Conservation (phyloP, 2,329 filamentous ascomycete species). For the Penicillium sp. region DNA sequence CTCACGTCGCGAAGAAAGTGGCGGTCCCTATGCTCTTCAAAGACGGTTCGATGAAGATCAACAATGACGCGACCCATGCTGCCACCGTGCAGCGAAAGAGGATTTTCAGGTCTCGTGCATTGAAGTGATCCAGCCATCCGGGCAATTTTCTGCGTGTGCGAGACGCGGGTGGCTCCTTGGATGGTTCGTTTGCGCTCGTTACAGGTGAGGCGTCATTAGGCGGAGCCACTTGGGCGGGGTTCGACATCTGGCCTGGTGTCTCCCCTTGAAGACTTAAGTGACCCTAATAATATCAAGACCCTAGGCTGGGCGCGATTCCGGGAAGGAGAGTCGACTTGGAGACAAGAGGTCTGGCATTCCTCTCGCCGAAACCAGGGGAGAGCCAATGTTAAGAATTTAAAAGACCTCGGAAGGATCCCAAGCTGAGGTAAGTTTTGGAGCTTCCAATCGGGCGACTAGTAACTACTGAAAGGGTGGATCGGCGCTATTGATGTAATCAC, state of each 20-base stretch:
- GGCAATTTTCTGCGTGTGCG: conserved; percentile 26
- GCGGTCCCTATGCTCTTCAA: conserved; percentile 46
- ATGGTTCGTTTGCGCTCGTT: conserved; percentile 10
- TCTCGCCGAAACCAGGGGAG: not conserved
- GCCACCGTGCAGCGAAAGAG: conserved; percentile 51
- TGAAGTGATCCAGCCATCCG: conserved; percentile 48
- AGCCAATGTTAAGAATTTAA: not conserved
- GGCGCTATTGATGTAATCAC: conserved; percentile 16
- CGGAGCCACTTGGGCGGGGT: conserved; percentile 9
- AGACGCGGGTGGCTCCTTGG: conserved; percentile 4
- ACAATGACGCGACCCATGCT: conserved; percentile 48
- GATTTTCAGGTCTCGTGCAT: conserved; percentile 49
- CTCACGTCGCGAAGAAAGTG: conserved; percentile 47
- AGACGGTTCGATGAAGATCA: conserved; percentile 51
- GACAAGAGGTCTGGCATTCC: not conserved
- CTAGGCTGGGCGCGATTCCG: not conserved
- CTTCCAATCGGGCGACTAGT: not conserved
- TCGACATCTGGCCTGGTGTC: conserved; percentile 11
- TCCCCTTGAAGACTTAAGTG: not conserved
- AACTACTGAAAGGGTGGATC: conserved; percentile 9
- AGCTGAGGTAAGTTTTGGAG: conserved; percentile 1
- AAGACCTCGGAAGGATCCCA: not conserved
- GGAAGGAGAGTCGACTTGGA: not conserved
- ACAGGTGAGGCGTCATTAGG: conserved; percentile 6
- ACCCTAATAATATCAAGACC: not conserved